phyloP scores from a whole-genome alignment of 225 moss, liverwort and hornwort species.

The Pseudoscleropodium purum region DNA sequence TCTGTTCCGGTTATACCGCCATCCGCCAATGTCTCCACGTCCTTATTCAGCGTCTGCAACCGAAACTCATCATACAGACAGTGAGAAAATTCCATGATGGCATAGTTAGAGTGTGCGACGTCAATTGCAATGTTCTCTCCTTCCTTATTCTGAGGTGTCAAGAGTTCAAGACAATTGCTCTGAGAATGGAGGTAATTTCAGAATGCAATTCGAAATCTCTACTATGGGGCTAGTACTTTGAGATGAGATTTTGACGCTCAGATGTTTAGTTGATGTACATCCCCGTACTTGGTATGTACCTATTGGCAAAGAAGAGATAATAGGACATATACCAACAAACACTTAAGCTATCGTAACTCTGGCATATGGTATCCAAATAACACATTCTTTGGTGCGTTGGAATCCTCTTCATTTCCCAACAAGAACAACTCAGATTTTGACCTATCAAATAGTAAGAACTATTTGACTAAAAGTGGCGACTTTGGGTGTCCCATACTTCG shows the following conservation, averaged over 20 bases:
- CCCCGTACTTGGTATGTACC: neutral
- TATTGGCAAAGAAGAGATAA: neutral
- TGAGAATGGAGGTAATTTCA: neutral
- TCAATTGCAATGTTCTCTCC: neutral
- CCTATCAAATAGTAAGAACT: neutral
- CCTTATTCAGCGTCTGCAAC: conserved; percentile 34
- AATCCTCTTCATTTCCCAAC: neutral
- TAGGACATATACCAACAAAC: neutral
- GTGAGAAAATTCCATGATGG: neutral
- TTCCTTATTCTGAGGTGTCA: neutral
- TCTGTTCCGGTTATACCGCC: conserved; percentile 34
- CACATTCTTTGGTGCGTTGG: neutral
- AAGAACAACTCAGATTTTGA: neutral
- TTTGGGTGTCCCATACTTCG: neutral
- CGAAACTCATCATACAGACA: neutral
- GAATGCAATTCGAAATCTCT: neutral
- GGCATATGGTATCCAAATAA: neutral
- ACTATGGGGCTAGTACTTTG: neutral
- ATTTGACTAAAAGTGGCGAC: neutral
- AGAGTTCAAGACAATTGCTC: neutral
- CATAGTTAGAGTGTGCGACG: neutral
- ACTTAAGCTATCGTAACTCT: neutral
- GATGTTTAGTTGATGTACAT: neutral
- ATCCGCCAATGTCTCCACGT: conserved; percentile 20
- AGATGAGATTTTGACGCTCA: neutral